Base-by-base conservation (phyloP, 768 basidiomycete genomes). In the Pulveroboletus sp. region DNA sequence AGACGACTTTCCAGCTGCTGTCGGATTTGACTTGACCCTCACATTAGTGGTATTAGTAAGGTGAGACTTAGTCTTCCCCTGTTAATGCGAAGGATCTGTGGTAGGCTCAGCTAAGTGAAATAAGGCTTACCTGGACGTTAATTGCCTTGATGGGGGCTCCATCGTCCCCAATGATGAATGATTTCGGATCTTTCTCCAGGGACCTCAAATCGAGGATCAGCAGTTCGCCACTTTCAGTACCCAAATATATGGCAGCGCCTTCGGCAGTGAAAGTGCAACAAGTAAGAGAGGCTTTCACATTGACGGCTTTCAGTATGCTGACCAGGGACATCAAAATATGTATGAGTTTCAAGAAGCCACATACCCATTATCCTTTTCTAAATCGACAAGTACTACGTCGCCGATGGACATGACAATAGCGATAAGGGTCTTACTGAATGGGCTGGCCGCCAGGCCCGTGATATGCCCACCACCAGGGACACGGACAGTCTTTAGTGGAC, bases 301-400 rank as follows among this genome's bases (percentile, higher is more conserved):
- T 70, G 35, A 89, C 59, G 2, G 75, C 78, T 23, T 83, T 80
- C 53, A 85, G 76, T 38, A 85, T 69, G 17, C 86, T 89, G 47
- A 34, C 1, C 23, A 31, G 40, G 37, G 16, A 10, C 36, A 29
- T 58, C 10, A 49, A 40, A 33, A 56, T 32, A 8, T 37, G 2
- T 19, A 14, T 11, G 19, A 9, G 20, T 37, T 25, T 23, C 19
- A 5, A 45, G 17, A 32, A 49, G 35, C 13, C 6, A 63, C 77
- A 38, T 57, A 87, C 87, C 78, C 77, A 56, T 82, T 82, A 49
- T 88, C 85, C 62, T 87, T 89, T 41, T 90, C 85, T 20, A 90
- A 60, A 60, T 90, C 88, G 41, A 89, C 66, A 8, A 89, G 72
- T 4, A 66, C 72, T 11, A 90, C 72, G 36, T 70, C 67, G 1